A percentile compares a stretch with the other conserved stretches of the same genome.
These are phyloP conservation scores for Daldinia grandis DNA, from an alignment of 495 filamentous ascomycete species.

Conservation along the genomic window DNA sequence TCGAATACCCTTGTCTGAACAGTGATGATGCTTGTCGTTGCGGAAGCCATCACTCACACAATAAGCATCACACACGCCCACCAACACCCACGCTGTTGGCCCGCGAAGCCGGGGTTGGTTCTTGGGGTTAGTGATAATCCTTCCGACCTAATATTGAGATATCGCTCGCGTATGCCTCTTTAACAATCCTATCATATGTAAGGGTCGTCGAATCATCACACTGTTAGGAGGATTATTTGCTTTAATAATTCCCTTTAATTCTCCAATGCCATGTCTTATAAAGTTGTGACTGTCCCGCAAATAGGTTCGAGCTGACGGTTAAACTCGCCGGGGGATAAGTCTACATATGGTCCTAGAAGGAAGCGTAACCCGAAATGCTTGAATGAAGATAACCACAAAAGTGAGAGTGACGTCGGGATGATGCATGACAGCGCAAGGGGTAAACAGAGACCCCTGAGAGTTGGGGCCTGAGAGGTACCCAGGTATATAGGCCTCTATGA, in stretches of 20 bases:
- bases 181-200: not conserved
- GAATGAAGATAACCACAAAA: not conserved
- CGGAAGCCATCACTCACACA: slow-evolving; percentile 35
- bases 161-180: slow-evolving; percentile 5
- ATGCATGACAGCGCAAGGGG: not conserved
- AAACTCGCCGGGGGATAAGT: not conserved
- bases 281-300: not conserved
- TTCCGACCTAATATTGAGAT: slow-evolving; percentile 14
- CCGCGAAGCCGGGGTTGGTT: slow-evolving; percentile 17
- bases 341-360: not conserved
- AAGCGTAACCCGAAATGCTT: not conserved
- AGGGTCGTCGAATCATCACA: not conserved
- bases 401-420: not conserved
- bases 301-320: not conserved
- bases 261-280: not conserved
- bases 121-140: slow-evolving; percentile 30
- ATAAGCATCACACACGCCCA: slow-evolving; percentile 6
- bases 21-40: slow-evolving; percentile 32
- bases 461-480: no score
- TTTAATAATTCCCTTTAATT: not conserved
- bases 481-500: not conserved
- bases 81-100: slow-evolving; percentile 19
- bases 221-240: not conserved
- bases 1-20: slow-evolving; percentile 11
- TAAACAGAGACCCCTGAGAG: not conserved